phyloP scores from a whole-genome alignment of 164 flowering plant species.

The Umbilicus rupestris region DNA sequence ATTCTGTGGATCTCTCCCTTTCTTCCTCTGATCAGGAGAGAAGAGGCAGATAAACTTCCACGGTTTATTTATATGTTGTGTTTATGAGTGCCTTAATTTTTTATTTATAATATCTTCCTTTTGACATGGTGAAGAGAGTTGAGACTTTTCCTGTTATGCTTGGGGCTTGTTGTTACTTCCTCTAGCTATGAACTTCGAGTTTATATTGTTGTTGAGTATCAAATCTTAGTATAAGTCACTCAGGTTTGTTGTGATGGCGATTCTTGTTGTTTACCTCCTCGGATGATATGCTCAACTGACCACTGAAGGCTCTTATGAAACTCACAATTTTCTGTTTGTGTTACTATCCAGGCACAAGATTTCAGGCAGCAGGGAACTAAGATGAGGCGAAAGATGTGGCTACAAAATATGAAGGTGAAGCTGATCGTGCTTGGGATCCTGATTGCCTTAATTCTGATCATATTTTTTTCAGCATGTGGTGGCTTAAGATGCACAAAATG shows the following conservation, averaged over 20 bases:
- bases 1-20: no score
- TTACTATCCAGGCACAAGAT: slow-evolving; percentile 9
- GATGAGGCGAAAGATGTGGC: slow-evolving; percentile 11
- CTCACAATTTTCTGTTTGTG: not conserved
- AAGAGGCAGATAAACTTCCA: not conserved
- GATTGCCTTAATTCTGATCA: slow-evolving; percentile 9
- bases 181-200: no score
- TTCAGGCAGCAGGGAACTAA: slow-evolving; percentile 8
- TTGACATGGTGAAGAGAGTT: no score
- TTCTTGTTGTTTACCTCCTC: not conserved
- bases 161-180: no score
- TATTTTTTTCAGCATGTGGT: slow-evolving; percentile 6
- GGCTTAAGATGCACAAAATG: slow-evolving; percentile 3
- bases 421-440: slow-evolving; percentile 9
- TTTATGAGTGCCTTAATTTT: no score
- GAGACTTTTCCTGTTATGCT: no score
- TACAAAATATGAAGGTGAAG: slow-evolving; percentile 10
- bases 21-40: not conserved
- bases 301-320: not conserved
- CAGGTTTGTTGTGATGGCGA: no score
- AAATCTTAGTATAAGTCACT: no score
- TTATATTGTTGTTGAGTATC: no score
- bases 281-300: not conserved
- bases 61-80: not conserved
- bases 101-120: no score